These are phyloP conservation scores for Penicillium tannophilum DNA, from an alignment of 495 filamentous ascomycete genomes.

Conservation along the genomic window DNA sequence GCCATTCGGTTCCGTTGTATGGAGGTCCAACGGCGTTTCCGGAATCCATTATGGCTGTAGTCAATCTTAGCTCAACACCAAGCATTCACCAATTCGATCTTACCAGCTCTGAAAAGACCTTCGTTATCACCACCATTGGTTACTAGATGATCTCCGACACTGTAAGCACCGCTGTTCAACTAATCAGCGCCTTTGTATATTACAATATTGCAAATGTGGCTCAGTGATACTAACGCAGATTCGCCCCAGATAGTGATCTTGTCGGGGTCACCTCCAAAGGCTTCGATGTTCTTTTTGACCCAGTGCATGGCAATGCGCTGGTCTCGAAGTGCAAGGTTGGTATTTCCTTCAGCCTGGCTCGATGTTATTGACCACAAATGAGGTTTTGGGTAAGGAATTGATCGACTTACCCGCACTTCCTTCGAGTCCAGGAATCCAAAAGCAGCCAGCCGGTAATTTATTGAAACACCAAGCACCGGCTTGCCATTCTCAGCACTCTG, in stretches of 20 bases:
- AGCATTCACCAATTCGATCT: slow-evolving; percentile 5
- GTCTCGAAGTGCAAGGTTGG: slow-evolving; percentile 55
- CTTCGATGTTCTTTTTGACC: slow-evolving; percentile 53
- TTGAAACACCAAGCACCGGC: slow-evolving; percentile 68
- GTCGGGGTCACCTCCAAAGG: slow-evolving; percentile 57
- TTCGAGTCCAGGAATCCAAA: slow-evolving; percentile 68
- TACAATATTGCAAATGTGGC: background rate
- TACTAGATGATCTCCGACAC: slow-evolving; percentile 40
- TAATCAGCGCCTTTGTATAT: background rate
- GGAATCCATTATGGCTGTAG: slow-evolving; percentile 67
- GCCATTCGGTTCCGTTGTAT: slow-evolving; percentile 44
- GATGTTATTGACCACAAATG: background rate
- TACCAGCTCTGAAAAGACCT: slow-evolving; percentile 40
- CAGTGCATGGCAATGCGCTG: slow-evolving; percentile 52
- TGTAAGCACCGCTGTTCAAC: slow-evolving; percentile 35
- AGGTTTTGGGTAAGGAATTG: background rate
- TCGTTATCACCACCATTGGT: slow-evolving; percentile 39
- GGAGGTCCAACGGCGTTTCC: slow-evolving; percentile 50
- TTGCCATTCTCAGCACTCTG: slow-evolving; percentile 47
- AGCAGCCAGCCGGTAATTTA: slow-evolving; percentile 74
- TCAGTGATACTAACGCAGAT: slow-evolving; percentile 49
- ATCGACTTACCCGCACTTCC: slow-evolving; percentile 37
- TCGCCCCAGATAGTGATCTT: slow-evolving; percentile 73
- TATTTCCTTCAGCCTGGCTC: slow-evolving; percentile 40
- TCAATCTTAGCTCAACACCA: background rate